phyloP scores from a whole-genome alignment of 306 rosid species.

The Luffa acutangula region DNA sequence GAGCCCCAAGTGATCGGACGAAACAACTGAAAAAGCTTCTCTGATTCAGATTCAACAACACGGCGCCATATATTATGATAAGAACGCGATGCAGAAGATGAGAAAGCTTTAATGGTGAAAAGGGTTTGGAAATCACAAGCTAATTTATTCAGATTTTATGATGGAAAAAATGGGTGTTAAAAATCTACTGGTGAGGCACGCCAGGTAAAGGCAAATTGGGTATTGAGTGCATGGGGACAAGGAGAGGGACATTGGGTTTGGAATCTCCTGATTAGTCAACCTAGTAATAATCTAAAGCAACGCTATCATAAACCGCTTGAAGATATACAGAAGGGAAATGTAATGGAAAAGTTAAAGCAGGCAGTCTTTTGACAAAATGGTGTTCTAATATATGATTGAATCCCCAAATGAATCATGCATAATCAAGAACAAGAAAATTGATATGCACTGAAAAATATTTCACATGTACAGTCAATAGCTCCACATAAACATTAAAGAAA shows the following conservation, averaged over 20 bases:
- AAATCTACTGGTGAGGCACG: conserved; percentile 27
- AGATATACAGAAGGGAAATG: conserved; percentile 16
- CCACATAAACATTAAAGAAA: not conserved
- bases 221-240: conserved; percentile 14
- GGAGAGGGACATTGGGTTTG: conserved; percentile 23
- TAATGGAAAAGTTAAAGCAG: not conserved
- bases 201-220: conserved; percentile 21
- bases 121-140: conserved; percentile 1
- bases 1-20: not conserved
- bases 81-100: not conserved
- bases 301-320: conserved; percentile 41
- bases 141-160: conserved; percentile 1
- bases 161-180: not conserved
- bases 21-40: not conserved
- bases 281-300: conserved; percentile 66
- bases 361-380: conserved; percentile 11
- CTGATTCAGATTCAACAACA: conserved; percentile 3
- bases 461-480: not conserved
- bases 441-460: not conserved
- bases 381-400: conserved; percentile 12
- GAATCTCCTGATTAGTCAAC: conserved; percentile 77
- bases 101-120: conserved; percentile 3
- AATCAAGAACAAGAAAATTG: not conserved
- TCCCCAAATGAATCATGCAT: not conserved
- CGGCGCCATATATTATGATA: not conserved